Evolutionary conservation across 1,139 yeast species (phyloP).

Genomic region (Yamadazyma dushanensis): DNA sequence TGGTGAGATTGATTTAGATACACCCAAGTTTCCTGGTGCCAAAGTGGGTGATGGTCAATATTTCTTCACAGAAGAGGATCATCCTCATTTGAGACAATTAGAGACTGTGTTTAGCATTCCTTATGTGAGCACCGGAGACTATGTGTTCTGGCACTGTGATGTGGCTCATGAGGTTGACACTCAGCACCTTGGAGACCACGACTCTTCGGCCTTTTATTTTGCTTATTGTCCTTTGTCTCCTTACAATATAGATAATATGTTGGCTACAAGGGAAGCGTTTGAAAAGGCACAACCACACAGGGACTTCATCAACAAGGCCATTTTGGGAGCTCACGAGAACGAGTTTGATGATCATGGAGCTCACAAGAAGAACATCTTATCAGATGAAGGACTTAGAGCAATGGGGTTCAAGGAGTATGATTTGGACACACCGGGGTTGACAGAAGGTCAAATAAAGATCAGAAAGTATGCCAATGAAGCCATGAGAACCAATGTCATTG

Average conservation of each 20-base stretch:
- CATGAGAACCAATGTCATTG: too few species aligned
- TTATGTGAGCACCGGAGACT: slow-evolving; percentile 38
- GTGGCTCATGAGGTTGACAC: slow-evolving; percentile 46
- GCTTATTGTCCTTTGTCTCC: slow-evolving; percentile 19
- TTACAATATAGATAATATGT: slow-evolving; percentile 15
- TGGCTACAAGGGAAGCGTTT: slow-evolving; percentile 27
- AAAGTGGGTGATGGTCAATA: slow-evolving; percentile 23
- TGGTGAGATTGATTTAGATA: slow-evolving; percentile 21
- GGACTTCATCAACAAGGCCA: slow-evolving; percentile 9
- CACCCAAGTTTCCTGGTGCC: slow-evolving; percentile 24
- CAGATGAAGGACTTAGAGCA: slow-evolving; percentile 21
- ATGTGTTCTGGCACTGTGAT: slow-evolving; percentile 53
- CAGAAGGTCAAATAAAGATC: slow-evolving; percentile 22
- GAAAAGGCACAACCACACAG: slow-evolving; percentile 18
- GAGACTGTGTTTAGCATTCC: slow-evolving; percentile 32
- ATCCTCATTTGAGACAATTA: slow-evolving; percentile 27
- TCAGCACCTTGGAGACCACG: slow-evolving; percentile 35
- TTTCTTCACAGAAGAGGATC: slow-evolving; percentile 16
- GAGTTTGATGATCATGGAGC: slow-evolving; percentile 16
- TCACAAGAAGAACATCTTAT: slow-evolving; percentile 15
- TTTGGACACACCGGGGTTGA: slow-evolving; percentile 13
- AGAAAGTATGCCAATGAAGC: too few species aligned
- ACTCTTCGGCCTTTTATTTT: slow-evolving; percentile 37
- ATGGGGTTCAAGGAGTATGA: slow-evolving; percentile 20
- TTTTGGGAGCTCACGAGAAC: slow-evolving; percentile 4